A percentile compares a stretch with the other conserved stretches of the same genome.
These are phyloP conservation scores for Pseudomonodictys pantanalensis DNA, from an alignment of 495 filamentous ascomycete genomes.

Conservation along the genomic window DNA sequence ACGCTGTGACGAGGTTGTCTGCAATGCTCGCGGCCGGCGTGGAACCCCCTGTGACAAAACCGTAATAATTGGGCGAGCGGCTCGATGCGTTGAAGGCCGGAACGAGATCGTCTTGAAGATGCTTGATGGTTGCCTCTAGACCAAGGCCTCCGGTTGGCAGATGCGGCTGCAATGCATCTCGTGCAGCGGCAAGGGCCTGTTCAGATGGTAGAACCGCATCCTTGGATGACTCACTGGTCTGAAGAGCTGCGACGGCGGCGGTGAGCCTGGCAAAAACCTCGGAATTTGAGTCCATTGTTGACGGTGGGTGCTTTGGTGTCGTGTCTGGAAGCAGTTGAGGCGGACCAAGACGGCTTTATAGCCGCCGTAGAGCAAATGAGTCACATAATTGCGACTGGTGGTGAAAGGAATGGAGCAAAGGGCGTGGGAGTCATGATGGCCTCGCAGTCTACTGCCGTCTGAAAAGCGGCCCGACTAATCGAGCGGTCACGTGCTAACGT, in stretches of 20 bases:
- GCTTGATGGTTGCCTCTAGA: constrained; percentile 46
- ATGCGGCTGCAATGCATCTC: constrained; percentile 24
- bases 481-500: constrained; percentile 18
- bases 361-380: no score
- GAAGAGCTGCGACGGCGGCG: constrained; percentile 14
- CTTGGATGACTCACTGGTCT: no score
- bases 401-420: no score
- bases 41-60: constrained; percentile 80
- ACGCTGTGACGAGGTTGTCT: constrained; percentile 72
- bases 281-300: constrained; percentile 13
- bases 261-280: constrained; percentile 12
- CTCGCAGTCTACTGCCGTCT: no score
- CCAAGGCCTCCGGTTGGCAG: constrained; percentile 49
- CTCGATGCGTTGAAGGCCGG: constrained; percentile 64
- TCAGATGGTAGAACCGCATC: constrained; percentile 24
- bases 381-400: no score
- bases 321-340: not conserved
- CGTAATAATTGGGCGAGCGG: constrained; percentile 71
- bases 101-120: constrained; percentile 59
- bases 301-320: not conserved
- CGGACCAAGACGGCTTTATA: no score
- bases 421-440: no score
- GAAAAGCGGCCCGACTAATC: not conserved
- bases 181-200: constrained; percentile 24
- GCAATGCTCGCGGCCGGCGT: constrained; percentile 82